Conservation (phyloP, 148 eudicot species). For the Bassia scoparia region DNA sequence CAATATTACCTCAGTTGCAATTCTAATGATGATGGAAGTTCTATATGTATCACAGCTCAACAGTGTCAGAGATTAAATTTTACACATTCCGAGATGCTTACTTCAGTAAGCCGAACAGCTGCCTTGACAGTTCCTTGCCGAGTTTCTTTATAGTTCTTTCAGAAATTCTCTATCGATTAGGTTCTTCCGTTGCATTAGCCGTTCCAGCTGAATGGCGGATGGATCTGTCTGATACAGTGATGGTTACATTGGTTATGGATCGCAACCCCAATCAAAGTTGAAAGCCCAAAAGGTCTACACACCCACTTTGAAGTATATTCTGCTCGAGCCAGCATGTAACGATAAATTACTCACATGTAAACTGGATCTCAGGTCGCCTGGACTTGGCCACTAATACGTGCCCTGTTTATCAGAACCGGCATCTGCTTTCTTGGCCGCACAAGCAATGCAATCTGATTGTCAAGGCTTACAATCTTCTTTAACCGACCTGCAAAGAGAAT, state of each 20-base stretch:
- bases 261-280: slow-evolving; percentile 97
- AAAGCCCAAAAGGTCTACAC: slow-evolving; percentile 99
- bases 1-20: slow-evolving; percentile 5
- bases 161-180: slow-evolving; percentile 87
- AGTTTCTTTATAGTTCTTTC: slow-evolving; percentile 94
- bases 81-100: slow-evolving; percentile 27
- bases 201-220: slow-evolving; percentile 98
- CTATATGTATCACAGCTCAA: background rate
- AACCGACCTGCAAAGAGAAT: slow-evolving; percentile 57
- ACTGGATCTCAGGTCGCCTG: slow-evolving; percentile 87
- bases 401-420: slow-evolving; percentile 88
- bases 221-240: slow-evolving; percentile 97
- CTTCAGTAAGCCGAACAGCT: slow-evolving; percentile 97
- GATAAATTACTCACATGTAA: slow-evolving; percentile 89
- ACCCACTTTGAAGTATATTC: slow-evolving; percentile 99
- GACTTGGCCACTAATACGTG: slow-evolving; percentile 95
- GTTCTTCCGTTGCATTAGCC: slow-evolving; percentile 99
- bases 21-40: background rate
- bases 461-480: slow-evolving; percentile 87
- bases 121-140: slow-evolving; percentile 90
- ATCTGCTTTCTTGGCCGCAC: slow-evolving; percentile 98
- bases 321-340: slow-evolving; percentile 99
- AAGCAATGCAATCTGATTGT: slow-evolving; percentile 91
- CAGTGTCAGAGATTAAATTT: no score
- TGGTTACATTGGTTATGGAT: slow-evolving; percentile 74